A percentile compares a stretch with the other conserved stretches of the same genome.
Conservation (phyloP, 208 protist species). For the Leishmania turanica region DNA sequence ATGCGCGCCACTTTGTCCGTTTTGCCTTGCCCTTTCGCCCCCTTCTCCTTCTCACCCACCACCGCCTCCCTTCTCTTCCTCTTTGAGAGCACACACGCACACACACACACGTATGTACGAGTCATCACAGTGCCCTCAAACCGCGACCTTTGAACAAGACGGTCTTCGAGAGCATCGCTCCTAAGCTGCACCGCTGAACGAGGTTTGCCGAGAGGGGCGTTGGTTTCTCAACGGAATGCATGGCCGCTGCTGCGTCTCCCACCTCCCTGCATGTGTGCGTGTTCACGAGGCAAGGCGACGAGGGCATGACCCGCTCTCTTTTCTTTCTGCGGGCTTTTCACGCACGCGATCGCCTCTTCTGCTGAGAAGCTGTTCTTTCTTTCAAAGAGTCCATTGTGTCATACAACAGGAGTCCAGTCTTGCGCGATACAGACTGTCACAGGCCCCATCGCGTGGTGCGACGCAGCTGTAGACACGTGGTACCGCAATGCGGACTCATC, state of each 20-base stretch:
- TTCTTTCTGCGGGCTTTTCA: background rate
- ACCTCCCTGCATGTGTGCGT: background rate
- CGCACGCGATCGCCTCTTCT: background rate
- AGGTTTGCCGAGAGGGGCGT: background rate
- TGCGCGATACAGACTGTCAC: too few relatives aligned
- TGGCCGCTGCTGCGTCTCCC: background rate
- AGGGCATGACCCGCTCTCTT: background rate
- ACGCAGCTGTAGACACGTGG: background rate
- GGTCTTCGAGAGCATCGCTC: background rate
- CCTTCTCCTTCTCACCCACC: background rate
- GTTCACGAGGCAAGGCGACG: background rate
- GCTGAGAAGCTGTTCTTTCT: background rate
- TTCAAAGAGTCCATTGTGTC: background rate
- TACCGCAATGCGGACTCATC: background rate
- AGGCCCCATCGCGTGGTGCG: background rate
- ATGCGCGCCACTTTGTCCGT: background rate
- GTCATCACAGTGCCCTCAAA: background rate
- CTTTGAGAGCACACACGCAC: background rate
- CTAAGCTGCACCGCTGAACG: background rate
- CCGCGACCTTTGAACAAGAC: background rate
- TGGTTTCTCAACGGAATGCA: background rate
- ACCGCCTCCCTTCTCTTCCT: background rate
- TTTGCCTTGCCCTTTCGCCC: background rate
- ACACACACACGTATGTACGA: too few relatives aligned
- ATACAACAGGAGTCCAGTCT: background rate